Base-by-base conservation (phyloP, 768 basidiomycete genomes). In the Naganishia onofrii region DNA sequence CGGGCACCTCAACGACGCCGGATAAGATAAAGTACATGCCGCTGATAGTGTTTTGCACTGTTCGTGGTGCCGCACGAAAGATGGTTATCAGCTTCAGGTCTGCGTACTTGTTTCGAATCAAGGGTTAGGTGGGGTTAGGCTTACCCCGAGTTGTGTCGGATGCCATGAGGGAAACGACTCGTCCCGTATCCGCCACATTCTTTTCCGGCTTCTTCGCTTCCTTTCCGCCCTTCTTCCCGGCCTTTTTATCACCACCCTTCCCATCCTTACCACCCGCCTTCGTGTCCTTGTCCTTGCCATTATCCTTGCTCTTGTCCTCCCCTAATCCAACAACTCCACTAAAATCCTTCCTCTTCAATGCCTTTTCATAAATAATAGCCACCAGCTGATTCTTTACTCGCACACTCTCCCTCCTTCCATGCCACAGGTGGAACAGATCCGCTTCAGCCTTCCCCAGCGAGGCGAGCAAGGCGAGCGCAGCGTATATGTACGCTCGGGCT, bases 301-400 rank as follows among this genome's bases (percentile, higher is more conserved):
- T 17, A 42, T 57, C 29, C 56, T 51, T 51, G 48, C 48, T 51
- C 48, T 51, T 51, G 3, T 51, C 21, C n/a, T 63, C 60, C 60
- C 60, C 60, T 7, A 63, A 42, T 8, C 53, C 65, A 10, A 90
- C 83, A 46, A 91, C 83, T 0, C 92, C 93, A 0, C 90, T 90
- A 70, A 88, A 90, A 77, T 94, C 92, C 76, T 87, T 89, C 34
- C 93, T 83, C 78, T 89, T 89, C 42, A 95, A 81, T 0, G 92
- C 81, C 78, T 96, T 96, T 79, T 92, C 90, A 76, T 93, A 95
- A 65, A 95, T 90, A 1, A 88, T 82, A 0, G 90, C 88, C 88
- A 91, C 92, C 34, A 93, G 84, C 48, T 67, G 66, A 46, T 71
- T 71, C 9, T 90, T 87, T 68, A 91, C 87, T 28, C 90, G 84